Percentiles rank a stretch among this genome's conserved stretches.
Conservation (phyloP, 192 early-diverging fungal species). For the Funneliformis geosporum region DNA sequence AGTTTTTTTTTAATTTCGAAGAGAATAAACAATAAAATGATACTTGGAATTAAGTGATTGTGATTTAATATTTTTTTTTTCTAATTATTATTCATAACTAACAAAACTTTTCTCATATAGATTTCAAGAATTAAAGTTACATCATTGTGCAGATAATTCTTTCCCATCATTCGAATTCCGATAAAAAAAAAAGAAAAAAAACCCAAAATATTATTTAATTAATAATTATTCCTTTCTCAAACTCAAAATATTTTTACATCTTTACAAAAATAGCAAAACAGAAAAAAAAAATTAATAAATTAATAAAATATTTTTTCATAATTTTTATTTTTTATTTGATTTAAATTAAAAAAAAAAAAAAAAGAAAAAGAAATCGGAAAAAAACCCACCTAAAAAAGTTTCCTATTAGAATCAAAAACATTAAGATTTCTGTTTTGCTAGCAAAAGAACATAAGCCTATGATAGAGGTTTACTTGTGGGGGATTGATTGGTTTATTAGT, state of each 20-base stretch:
- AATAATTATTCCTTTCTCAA: background rate
- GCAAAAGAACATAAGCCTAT: background rate
- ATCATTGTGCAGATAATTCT: conserved; percentile 44
- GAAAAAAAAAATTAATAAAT: background rate
- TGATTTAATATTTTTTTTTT: background rate
- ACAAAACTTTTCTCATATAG: conserved; percentile 30
- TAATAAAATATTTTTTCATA: background rate
- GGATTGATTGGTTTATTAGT: background rate
- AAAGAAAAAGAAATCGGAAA: too few species aligned
- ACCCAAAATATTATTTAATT: background rate
- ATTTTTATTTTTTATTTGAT: background rate
- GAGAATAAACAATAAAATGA: background rate
- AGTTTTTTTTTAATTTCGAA: too few species aligned
- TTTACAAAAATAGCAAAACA: background rate
- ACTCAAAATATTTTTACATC: background rate
- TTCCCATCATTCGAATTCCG: conserved; percentile 54
- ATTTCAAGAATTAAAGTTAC: conserved; percentile 50
- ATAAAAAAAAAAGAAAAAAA: conserved; percentile 32
- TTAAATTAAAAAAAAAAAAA: background rate
- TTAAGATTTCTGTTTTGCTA: background rate
- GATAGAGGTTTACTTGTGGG: background rate
- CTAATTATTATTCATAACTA: background rate
- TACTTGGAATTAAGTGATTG: background rate
- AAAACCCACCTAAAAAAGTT: background rate
- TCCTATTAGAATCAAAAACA: background rate